phyloP scores from a whole-genome alignment of 2,329 filamentous ascomycete genomes.

The Claviceps purpurea region DNA sequence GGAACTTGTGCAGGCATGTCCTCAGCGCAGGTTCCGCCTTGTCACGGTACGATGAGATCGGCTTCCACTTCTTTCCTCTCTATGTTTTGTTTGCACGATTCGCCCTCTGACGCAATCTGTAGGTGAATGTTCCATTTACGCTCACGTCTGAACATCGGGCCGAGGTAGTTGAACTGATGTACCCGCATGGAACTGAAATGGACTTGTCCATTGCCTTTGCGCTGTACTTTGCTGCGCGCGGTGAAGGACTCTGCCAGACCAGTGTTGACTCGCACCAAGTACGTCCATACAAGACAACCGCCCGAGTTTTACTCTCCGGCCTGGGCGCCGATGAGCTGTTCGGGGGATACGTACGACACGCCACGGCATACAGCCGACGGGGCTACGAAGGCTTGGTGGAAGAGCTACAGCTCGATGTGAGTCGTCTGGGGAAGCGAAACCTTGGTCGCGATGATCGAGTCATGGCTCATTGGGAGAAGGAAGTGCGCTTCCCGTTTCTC shows the following conservation, averaged over 20 bases:
- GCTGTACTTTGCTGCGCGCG: slow-evolving; percentile 87
- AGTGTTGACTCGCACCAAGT: slow-evolving; percentile 11
- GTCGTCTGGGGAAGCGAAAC: slow-evolving; percentile 82
- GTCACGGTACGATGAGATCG: slow-evolving; percentile 40
- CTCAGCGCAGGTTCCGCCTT: slow-evolving; percentile 66
- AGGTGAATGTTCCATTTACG: slow-evolving; percentile 69
- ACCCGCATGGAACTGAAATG: slow-evolving; percentile 97
- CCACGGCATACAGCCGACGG: slow-evolving; percentile 54
- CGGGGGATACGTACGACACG: slow-evolving; percentile 80
- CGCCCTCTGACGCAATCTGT: neutral
- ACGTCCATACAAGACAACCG: slow-evolving; percentile 48
- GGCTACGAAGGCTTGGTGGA: slow-evolving; percentile 62
- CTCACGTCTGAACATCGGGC: slow-evolving; percentile 58
- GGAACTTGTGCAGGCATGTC: slow-evolving; percentile 61
- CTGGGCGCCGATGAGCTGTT: slow-evolving; percentile 94
- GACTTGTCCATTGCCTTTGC: slow-evolving; percentile 88
- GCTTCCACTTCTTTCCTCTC: neutral
- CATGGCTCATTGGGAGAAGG: slow-evolving; percentile 77
- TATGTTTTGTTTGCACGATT: neutral
- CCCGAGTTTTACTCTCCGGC: slow-evolving; percentile 78
- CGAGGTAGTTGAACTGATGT: slow-evolving; percentile 63
- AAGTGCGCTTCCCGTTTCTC: slow-evolving; percentile 80
- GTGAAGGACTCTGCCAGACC: slow-evolving; percentile 38
- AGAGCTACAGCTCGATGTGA: slow-evolving; percentile 76
- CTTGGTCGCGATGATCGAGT: slow-evolving; percentile 86